Evolutionary conservation across 768 basidiomycete species (phyloP), one percentile per base, ranked within the genome.

Genomic region (Lactifluus piperatus): DNA sequence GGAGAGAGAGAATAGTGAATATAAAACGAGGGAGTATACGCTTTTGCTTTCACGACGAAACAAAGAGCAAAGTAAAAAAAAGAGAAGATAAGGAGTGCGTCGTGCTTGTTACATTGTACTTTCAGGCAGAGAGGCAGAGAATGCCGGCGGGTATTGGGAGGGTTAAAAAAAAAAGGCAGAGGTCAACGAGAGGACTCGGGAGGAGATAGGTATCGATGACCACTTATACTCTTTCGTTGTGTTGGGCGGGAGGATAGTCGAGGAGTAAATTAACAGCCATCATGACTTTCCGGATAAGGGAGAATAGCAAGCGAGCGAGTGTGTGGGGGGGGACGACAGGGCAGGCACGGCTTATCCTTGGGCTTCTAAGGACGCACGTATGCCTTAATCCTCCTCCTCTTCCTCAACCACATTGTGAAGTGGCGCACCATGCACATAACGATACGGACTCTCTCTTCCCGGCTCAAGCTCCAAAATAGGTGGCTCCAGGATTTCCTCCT

Each of bases 351-450:
- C 13, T 11, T 11, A 3, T 5, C n/a, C 8, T 36, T 11, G 13
- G 36, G 5, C 13, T 36, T 36, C 10, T 7, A 11, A 36, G 2
- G 10, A 14, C 36, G 10, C 10, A 9, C 36, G 13, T 14, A 18
- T 8, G 20, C 26, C 13, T 43, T 39, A 68, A 24, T n/a, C n/a
- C n/a, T 84, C 83, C 62, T 90, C 88, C 58, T 87, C 85, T 66
- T 91, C 89, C 69, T 91, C 91, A 49, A 91, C 24, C 43, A 93
- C 91, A 60, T 92, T 92, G 64, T 91, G 88, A 66, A 93, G 76
- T 29, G 91, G 91, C 8, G 88, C 87, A 26, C 91, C 91, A 66
- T 93, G 91, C 14, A 89, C 70, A 67, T 93, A 93, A 44, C 88
- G 81, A 34, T 70, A 80, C 11, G 87, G 87, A 65, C 84, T 87